Conservation (phyloP, 345 rosid species). For the Atalantia buxifolia region DNA sequence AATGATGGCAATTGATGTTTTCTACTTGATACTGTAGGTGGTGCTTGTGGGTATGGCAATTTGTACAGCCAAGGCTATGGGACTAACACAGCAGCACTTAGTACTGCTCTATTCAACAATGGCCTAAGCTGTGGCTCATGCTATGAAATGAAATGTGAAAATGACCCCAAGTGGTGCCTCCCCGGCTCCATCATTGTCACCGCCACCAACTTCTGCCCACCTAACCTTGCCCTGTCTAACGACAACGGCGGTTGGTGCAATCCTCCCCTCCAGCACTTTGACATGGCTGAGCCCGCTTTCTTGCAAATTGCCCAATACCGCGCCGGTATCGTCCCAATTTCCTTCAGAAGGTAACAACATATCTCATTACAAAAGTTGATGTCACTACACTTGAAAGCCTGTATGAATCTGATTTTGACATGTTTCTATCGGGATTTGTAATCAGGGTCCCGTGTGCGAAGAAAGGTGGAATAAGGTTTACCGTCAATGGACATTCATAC, state of each 20-base stretch:
- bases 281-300: conserved; percentile 94
- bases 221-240: conserved; percentile 62
- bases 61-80: conserved; percentile 76
- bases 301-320: conserved; percentile 87
- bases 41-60: conserved; percentile 82
- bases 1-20: not conserved
- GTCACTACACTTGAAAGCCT: not conserved
- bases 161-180: conserved; percentile 71
- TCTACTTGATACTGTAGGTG: conserved; percentile 37
- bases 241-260: conserved; percentile 99
- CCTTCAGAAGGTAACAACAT: conserved; percentile 64
- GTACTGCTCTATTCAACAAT: conserved; percentile 76
- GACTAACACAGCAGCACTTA: conserved; percentile 71
- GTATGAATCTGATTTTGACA: not conserved
- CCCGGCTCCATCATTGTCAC: conserved; percentile 64
- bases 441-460: conserved; percentile 79
- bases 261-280: conserved; percentile 96
- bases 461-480: conserved; percentile 88
- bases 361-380: not conserved
- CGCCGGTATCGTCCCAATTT: conserved; percentile 91
- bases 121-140: conserved; percentile 80
- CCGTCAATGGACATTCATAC: conserved; percentile 91
- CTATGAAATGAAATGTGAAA: conserved; percentile 64
- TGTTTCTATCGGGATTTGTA: not conserved
- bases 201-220: conserved; percentile 90